Evolutionary conservation across 2,329 filamentous ascomycete species (phyloP), one percentile per base, ranked within the genome.

Genomic region (Lachnellula subtilissima): DNA sequence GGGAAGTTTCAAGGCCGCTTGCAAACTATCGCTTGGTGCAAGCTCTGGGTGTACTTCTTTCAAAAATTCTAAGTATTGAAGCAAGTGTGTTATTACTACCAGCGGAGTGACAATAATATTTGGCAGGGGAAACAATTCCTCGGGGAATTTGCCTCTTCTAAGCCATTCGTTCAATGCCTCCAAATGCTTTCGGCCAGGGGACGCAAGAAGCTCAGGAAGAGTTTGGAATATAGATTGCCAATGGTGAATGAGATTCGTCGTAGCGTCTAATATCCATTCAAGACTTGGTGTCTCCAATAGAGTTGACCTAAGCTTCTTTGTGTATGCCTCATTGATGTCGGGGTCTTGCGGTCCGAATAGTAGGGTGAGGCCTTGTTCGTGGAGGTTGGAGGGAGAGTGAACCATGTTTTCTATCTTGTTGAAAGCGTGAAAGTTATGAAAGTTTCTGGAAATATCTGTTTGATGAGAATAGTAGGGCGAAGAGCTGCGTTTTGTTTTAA

Each of bases 81-180:
- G 62, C 8, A 75, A 62, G n/a, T 76, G 74, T 4, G 64, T 64
- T 46, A 72, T 62, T 15, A 76, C 67, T 6, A 74, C 69, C 5
- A 76, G 64, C 0, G 73, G 73, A 5, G 64, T 69, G 19, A 75
- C 65, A 12, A 74, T 51, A 12, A 65, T 64, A 53, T 71, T 71
- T 1, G 69, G 67, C 8, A 72, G 59, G 23, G 51, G 61, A 25
- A 54, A 58, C 37, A 45, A 19, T 22, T 46, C 19, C 12, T 56
- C n/a, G 7, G 52, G 22, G 11, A 63, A 22, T 25, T 50, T 53
- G 25, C 59, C 59, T 9, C 55, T 61, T 17, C 53, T 22, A 23
- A 64, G 23, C 61, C 65, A 63, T 12, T 40, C 28, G 23, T 54
- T 56, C 25, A 67, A 49, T 22, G 53, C 54, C 42, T 60, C 46